phyloP scores from a whole-genome alignment of 2,329 filamentous ascomycete species.

The Ophiognomonia clavigignenti-juglandacearum region DNA sequence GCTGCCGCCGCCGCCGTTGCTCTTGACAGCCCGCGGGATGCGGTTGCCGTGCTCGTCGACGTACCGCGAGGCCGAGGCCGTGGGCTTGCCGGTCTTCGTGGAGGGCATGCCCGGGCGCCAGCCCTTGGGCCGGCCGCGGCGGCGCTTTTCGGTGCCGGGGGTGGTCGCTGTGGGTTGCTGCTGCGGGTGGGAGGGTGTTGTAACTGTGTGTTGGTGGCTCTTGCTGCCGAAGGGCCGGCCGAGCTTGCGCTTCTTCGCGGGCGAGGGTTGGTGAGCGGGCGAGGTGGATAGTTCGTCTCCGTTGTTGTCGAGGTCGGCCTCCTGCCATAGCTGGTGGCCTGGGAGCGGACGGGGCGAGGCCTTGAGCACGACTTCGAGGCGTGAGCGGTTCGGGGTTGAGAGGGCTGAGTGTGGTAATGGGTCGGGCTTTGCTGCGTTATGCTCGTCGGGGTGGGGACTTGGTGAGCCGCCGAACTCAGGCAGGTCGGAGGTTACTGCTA shows the following conservation, averaged over 20 bases:
- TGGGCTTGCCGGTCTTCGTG: constrained; percentile 3
- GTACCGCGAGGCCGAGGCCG: background rate
- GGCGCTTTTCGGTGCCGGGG: constrained; percentile 5
- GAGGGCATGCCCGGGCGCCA: constrained; percentile 17
- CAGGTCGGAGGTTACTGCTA: background rate
- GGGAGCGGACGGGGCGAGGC: background rate
- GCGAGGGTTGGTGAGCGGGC: background rate
- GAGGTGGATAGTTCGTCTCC: constrained; percentile 1
- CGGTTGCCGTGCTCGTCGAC: background rate
- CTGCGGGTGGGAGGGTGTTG: background rate
- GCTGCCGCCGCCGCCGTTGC: too few relatives aligned
- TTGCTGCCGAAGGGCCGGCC: background rate
- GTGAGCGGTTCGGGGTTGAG: background rate
- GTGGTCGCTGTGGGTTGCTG: background rate
- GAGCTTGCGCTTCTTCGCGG: background rate
- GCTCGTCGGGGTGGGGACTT: background rate
- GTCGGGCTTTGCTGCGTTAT: background rate
- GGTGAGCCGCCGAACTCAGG: background rate
- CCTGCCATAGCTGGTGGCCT: background rate
- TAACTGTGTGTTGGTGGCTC: background rate
- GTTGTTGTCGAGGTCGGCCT: background rate
- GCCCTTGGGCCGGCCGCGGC: constrained; percentile 15
- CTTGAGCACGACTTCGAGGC: constrained; percentile 14
- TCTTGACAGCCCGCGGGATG: background rate
- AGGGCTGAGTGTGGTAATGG: background rate